A percentile compares a stretch with the other conserved stretches of the same genome.
Conservation (phyloP, 345 rosid species). For the Limnanthes douglasii region DNA sequence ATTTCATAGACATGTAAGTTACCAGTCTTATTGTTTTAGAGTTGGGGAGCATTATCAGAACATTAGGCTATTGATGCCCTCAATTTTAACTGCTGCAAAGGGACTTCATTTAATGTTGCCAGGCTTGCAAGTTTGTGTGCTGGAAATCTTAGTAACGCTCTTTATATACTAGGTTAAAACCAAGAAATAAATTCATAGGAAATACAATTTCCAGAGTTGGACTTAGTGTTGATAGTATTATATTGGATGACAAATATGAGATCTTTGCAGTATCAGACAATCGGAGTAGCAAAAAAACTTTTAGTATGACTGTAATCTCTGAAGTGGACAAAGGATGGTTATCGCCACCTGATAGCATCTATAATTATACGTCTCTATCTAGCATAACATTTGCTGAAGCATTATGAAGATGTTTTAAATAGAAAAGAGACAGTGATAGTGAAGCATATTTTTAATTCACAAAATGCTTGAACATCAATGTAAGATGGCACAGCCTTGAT, state of each 20-base stretch:
- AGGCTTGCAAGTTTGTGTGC: slow-evolving; percentile 78
- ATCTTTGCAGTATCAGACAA: slow-evolving; percentile 24
- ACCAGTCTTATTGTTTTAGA: slow-evolving; percentile 63
- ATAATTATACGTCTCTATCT: slow-evolving; percentile 37
- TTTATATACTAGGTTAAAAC: slow-evolving; percentile 59
- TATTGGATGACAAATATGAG: slow-evolving; percentile 26
- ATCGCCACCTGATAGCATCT: slow-evolving; percentile 72
- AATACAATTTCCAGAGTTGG: slow-evolving; percentile 30
- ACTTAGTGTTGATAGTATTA: slow-evolving; percentile 24
- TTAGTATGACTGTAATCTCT: slow-evolving; percentile 19
- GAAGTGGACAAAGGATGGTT: slow-evolving; percentile 55
- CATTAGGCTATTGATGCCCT: slow-evolving; percentile 42
- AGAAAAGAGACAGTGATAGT: too few species aligned
- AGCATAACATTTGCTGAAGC: slow-evolving; percentile 22
- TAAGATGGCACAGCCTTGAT: too few species aligned
- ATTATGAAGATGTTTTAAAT: too few species aligned
- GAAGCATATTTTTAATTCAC: too few species aligned
- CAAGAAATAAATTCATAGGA: slow-evolving; percentile 47
- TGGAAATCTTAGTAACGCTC: slow-evolving; percentile 78
- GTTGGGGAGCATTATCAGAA: slow-evolving; percentile 61
- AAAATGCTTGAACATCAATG: too few species aligned
- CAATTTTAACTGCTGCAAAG: slow-evolving; percentile 39
- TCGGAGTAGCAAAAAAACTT: slow-evolving; percentile 22
- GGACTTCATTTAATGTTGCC: slow-evolving; percentile 45
- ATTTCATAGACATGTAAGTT: slow-evolving; percentile 81